Evolutionary conservation across 1,284 basidiomycete genomes (phyloP).

Genomic region (Cryptococcus hybrid): DNA sequence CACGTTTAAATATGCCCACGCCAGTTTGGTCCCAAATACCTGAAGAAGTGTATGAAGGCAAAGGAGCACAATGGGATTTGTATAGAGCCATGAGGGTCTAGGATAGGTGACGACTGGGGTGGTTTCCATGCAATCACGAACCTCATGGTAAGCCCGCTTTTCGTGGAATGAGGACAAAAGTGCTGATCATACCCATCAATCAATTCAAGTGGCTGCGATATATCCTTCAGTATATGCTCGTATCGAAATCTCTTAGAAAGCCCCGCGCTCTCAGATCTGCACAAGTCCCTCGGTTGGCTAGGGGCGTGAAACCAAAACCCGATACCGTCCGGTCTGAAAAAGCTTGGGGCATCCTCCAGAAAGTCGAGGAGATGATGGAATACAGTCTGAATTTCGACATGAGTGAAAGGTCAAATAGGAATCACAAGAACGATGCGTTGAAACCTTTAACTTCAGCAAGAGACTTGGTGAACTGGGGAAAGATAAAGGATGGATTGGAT

Average conservation of each 20-base stretch:
- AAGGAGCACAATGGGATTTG: conserved; percentile 90
- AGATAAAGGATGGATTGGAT: no score
- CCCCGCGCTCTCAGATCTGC: conserved; percentile 13
- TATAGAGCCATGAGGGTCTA: conserved; percentile 83
- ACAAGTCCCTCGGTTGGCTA: not conserved
- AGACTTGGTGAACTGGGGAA: not conserved
- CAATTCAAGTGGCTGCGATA: no score
- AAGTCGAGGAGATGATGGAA: conserved; percentile 8
- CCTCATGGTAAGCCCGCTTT: conserved; percentile 65
- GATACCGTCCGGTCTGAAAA: conserved; percentile 5
- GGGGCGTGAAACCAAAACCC: not conserved
- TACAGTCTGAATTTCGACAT: conserved; percentile 3
- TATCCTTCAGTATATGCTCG: conserved; percentile 30
- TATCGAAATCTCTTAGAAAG: conserved; percentile 26
- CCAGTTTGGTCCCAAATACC: conserved; percentile 56
- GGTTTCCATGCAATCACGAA: conserved; percentile 76
- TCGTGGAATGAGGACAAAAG: not conserved
- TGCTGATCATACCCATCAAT: not conserved
- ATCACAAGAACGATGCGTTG: no score
- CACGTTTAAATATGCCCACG: conserved; percentile 62
- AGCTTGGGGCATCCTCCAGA: conserved; percentile 6
- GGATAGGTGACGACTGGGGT: conserved; percentile 62
- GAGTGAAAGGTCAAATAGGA: not conserved
- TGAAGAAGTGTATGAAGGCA: conserved; percentile 74
- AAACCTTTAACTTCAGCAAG: no score